Evolutionary conservation across 768 basidiomycete species (phyloP).

Genomic region (Leccinum fibrillosum): DNA sequence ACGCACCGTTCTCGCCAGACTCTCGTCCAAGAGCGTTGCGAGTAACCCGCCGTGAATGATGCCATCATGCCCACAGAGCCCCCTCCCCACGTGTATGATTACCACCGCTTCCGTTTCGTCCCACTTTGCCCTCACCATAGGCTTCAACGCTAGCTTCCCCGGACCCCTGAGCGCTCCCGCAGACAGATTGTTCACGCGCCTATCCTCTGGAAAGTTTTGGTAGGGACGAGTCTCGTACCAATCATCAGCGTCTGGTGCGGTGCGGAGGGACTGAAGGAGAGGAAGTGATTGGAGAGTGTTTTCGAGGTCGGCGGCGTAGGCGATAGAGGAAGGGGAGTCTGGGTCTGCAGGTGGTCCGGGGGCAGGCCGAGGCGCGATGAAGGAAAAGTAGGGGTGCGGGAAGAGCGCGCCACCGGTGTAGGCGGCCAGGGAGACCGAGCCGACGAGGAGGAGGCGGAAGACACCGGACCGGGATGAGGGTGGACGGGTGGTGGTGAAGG

Average conservation of each 20-base stretch:
- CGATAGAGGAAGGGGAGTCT: constrained; percentile 54
- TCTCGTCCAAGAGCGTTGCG: constrained; percentile 88
- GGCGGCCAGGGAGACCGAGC: constrained; percentile 25
- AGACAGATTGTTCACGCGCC: constrained; percentile 79
- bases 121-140: constrained; percentile 66
- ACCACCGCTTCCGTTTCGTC: constrained; percentile 75
- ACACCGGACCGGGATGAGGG: constrained; percentile 1
- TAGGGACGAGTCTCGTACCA: constrained; percentile 86
- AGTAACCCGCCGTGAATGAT: constrained; percentile 92
- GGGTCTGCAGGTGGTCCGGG: constrained; percentile 60
- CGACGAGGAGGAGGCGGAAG: constrained; percentile 21
- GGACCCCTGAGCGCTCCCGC: constrained; percentile 86
- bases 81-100: constrained; percentile 80
- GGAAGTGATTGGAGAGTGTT: constrained; percentile 62
- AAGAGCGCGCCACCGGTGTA: constrained; percentile 63
- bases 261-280: constrained; percentile 50
- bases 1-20: constrained; percentile 72
- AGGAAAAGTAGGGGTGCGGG: constrained; percentile 60
- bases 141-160: constrained; percentile 76
- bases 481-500: constrained; percentile 15
- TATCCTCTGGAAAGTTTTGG: constrained; percentile 60
- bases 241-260: constrained; percentile 45
- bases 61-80: constrained; percentile 90
- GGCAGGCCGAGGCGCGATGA: constrained; percentile 74
- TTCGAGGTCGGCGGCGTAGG: constrained; percentile 63